A percentile compares a stretch with the other conserved stretches of the same genome.
Conservation (phyloP, 1,139 yeast genomes). For the Geotrichum europaeum region DNA sequence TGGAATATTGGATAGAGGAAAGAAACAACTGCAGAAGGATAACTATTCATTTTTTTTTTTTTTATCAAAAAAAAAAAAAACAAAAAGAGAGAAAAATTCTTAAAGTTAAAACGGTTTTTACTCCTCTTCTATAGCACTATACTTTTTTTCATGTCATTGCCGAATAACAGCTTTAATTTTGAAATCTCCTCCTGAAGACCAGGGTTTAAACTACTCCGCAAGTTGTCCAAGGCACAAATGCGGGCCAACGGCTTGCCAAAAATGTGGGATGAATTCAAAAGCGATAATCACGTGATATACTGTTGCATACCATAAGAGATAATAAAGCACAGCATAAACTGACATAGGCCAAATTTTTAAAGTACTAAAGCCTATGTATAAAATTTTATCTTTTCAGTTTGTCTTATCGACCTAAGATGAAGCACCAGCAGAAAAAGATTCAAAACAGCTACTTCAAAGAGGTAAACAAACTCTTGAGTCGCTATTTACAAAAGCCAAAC, state of each 20-base stretch:
- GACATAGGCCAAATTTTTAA: no score
- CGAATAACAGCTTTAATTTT: not conserved
- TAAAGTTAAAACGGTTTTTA: not conserved
- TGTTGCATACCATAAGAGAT: not conserved
- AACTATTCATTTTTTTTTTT: not conserved
- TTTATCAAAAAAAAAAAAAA: no score
- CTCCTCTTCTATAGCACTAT: not conserved
- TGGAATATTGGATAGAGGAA: not conserved
- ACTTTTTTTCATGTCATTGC: not conserved
- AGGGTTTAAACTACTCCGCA: not conserved
- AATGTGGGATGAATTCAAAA: not conserved
- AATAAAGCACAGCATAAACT: no score
- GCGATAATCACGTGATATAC: not conserved
- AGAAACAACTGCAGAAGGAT: not conserved
- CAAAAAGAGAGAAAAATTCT: not conserved
- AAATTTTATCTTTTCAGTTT: no score
- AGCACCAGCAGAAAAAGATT: no score
- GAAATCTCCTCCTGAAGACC: not conserved
- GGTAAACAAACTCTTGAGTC: no score
- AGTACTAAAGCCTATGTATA: no score
- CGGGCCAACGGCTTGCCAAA: not conserved
- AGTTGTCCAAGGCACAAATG: not conserved
- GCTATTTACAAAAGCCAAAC: no score
- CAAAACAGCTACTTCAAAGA: no score
- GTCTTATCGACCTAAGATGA: no score